Conservation (phyloP, 768 basidiomycete genomes). For the Termitomyces sp. region DNA sequence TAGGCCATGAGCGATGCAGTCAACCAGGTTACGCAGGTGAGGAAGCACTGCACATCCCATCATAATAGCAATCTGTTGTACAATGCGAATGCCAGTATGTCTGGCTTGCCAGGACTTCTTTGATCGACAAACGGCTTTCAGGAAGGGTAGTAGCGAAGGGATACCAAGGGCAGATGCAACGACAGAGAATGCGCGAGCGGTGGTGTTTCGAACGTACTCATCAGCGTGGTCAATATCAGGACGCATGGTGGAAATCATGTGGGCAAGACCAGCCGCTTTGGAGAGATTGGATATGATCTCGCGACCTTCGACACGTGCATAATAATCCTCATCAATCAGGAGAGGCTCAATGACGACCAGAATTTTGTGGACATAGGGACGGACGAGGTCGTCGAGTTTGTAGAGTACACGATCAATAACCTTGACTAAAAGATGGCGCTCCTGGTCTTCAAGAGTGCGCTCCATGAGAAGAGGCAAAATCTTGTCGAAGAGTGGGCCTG, state of each 20-base stretch:
- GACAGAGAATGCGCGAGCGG: constrained; percentile 97
- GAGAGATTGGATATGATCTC: constrained; percentile 99
- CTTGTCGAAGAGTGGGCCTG: constrained; percentile 97
- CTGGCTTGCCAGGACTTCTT: constrained; percentile 99
- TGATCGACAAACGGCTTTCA: constrained; percentile 96
- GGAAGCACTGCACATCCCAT: constrained; percentile 99
- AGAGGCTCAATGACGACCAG: constrained; percentile 99
- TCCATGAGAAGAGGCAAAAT: constrained; percentile 98
- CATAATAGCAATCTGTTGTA: constrained; percentile 99
- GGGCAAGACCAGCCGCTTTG: constrained; percentile 97
- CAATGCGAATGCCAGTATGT: constrained; percentile 98
- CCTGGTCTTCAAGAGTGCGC: constrained; percentile 95
- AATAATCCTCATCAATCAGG: constrained; percentile 97
- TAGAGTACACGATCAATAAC: constrained; percentile 98
- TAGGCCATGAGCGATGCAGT: constrained; percentile 90
- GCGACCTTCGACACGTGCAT: constrained; percentile 94
- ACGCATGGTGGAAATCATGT: constrained; percentile 99
- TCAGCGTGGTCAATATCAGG: constrained; percentile 99
- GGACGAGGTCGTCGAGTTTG: constrained; percentile 98
- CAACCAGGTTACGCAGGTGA: constrained; percentile 93
- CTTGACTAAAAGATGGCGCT: constrained; percentile 96
- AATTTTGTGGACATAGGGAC: constrained; percentile 99
- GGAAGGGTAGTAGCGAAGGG: constrained; percentile 94
- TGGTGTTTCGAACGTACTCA: constrained; percentile 98
- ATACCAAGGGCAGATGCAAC: constrained; percentile 99